Base-by-base conservation (phyloP, 2,329 filamentous ascomycete genomes). In the Cladosporium sp. region DNA sequence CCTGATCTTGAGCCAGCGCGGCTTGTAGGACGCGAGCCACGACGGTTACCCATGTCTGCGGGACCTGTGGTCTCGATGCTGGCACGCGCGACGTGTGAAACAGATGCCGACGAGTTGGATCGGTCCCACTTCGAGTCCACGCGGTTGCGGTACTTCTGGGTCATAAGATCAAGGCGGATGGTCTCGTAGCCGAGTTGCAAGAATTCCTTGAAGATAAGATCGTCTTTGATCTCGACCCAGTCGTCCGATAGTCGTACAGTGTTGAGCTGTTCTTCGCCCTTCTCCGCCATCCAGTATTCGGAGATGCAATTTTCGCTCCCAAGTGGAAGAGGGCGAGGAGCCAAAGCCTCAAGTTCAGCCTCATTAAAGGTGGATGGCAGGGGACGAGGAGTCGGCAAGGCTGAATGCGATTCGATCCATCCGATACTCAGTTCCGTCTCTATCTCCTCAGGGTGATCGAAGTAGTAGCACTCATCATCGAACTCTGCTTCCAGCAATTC, bases 191-290 rank as follows among this genome's bases (percentile, higher is more conserved):
- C 74, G n/a, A 75, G 67, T 2, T 66, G 68, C 1, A 71, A 68
- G 51, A 81, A 78, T 4, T 76, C 71, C 5, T 73, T 69, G 60
- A 81, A 83, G 15, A 79, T 75, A 1, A 79, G 74, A 57, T 81
- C 79, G 53, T 77, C 68, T 62, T 76, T 77, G 51, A 80, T 71
- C n/a, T 72, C 70, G 2, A 75, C 65, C 80, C 80, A 83, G 20
- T 75, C 71, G 36, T 77, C 74, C 0, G 77, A 80, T 59, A 81
- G 74, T 56, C 77, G 70, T 15, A 82, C 74, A 60, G 78, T 75
- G 35, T 77, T 64, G 56, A 75, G 71, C 15, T 75, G 73, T 58
- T 80, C 74, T 17, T 78, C 72, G 1, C 72, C 69, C 57, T 74
- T 75, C 12, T 74, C 71, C 3, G 70, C 60, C 4, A 71, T 73